phyloP scores from a whole-genome alignment of 352 stramenopile species.

The Phytophthora quininea region DNA sequence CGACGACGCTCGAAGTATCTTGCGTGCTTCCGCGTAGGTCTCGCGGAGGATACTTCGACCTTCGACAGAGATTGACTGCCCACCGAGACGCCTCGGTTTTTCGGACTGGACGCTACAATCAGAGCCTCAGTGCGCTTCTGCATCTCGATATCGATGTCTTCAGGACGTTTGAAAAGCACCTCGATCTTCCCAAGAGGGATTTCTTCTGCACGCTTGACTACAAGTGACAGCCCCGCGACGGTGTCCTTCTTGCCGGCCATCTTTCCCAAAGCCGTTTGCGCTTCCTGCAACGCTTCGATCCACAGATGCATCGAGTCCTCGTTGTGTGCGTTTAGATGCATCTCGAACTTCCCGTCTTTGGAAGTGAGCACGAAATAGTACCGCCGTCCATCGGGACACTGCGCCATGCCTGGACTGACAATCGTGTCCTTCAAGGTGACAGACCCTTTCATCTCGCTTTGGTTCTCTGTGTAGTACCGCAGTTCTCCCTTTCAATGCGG shows the following conservation, averaged over 20 bases:
- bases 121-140: constrained; percentile 79
- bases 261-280: constrained; percentile 59
- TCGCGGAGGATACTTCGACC: constrained; percentile 67
- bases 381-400: constrained; percentile 77
- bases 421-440: constrained; percentile 80
- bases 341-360: constrained; percentile 83
- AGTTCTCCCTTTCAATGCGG: constrained; percentile 81
- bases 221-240: constrained; percentile 64
- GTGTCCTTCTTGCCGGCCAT: constrained; percentile 58
- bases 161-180: constrained; percentile 59
- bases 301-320: constrained; percentile 87
- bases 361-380: constrained; percentile 89
- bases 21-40: constrained; percentile 59
- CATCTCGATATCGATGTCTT: constrained; percentile 77
- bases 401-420: constrained; percentile 84
- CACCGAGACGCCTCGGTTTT: constrained; percentile 52
- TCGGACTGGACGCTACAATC: constrained; percentile 62
- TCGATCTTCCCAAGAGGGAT: constrained; percentile 73
- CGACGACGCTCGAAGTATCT: constrained; percentile 51
- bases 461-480: constrained; percentile 85
- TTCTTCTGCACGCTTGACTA: constrained; percentile 80
- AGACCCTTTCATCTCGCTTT: constrained; percentile 73
- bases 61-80: constrained; percentile 77
- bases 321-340: constrained; percentile 84
- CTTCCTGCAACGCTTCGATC: constrained; percentile 85